These are phyloP conservation scores for Alternaria novae-zelandiae DNA, from an alignment of 2,329 filamentous ascomycete genomes.

Conservation along the genomic window DNA sequence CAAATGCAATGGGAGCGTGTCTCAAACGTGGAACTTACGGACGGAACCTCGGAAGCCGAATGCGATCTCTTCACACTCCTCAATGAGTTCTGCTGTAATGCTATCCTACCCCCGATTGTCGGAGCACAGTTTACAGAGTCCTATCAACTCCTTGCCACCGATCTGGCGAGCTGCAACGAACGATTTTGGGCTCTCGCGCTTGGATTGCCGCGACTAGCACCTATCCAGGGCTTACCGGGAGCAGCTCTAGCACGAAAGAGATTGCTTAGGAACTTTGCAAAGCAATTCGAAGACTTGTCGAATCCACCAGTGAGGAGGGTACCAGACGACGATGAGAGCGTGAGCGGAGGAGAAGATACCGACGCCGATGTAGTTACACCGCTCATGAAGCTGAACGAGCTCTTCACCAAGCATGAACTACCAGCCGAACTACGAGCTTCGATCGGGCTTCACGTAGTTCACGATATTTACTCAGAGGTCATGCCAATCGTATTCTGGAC, in stretches of 20 bases:
- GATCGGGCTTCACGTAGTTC: conserved; percentile 37
- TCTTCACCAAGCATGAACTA: conserved; percentile 38
- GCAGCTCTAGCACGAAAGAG: conserved; percentile 44
- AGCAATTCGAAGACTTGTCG: conserved; percentile 35
- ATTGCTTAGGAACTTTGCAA: conserved; percentile 35
- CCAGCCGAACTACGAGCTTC: conserved; percentile 36
- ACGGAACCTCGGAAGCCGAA: conserved; percentile 57
- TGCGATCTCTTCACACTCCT: conserved; percentile 54
- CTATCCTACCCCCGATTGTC: conserved; percentile 57
- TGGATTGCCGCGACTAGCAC: conserved; percentile 63
- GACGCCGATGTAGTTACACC: conserved; percentile 44
- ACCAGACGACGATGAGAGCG: conserved; percentile 40
- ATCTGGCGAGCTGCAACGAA: conserved; percentile 63
- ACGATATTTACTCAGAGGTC: conserved; percentile 35
- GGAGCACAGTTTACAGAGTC: conserved; percentile 59
- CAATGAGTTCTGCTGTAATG: conserved; percentile 63
- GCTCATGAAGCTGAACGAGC: conserved; percentile 37
- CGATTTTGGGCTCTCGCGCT: conserved; percentile 61
- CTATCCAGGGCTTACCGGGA: conserved; percentile 55
- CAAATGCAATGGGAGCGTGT: conserved; percentile 68
- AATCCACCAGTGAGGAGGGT: conserved; percentile 36
- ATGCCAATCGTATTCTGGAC: conserved; percentile 45
- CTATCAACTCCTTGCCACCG: conserved; percentile 53
- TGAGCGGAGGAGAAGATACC: conserved; percentile 42
- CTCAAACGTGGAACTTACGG: conserved; percentile 51